Evolutionary conservation across 306 rosid species (phyloP).

Genomic region (Citrullus mucosospermus): DNA sequence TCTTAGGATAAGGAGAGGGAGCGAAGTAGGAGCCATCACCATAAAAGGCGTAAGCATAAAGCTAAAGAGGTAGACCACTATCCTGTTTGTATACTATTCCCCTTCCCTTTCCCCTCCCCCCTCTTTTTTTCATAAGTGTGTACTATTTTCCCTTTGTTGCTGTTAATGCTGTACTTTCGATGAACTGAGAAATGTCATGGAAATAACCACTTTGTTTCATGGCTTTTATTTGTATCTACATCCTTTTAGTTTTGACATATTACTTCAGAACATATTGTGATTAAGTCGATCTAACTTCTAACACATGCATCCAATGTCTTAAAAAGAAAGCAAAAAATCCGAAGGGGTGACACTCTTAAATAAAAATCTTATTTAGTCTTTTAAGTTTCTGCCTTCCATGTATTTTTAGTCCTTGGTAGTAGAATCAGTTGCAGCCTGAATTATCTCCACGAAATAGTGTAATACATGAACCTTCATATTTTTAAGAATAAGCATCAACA

Average conservation of each 20-base stretch:
- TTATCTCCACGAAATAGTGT: neutral
- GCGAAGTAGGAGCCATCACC: conserved; percentile 50
- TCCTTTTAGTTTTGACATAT: neutral
- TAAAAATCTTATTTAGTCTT: neutral
- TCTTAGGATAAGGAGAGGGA: conserved; percentile 62
- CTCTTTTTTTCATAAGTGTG: neutral
- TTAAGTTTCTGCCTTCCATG: neutral
- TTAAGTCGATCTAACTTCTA: neutral
- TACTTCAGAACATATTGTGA: neutral
- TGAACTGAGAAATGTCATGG: neutral
- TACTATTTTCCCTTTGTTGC: neutral
- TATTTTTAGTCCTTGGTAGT: neutral
- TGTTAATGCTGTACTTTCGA: neutral
- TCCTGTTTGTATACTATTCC: conserved; percentile 2
- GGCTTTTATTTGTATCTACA: neutral
- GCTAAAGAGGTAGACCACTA: conserved; percentile 65
- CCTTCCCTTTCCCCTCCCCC: no score
- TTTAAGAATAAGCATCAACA: neutral
- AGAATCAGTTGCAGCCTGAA: neutral
- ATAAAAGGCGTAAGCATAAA: conserved; percentile 50
- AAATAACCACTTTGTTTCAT: neutral
- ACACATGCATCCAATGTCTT: neutral
- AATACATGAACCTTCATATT: neutral
- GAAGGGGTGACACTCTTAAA: neutral
- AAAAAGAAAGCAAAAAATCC: neutral